Base-by-base conservation (phyloP, 1,284 basidiomycete genomes). In the Afroboletus lepidellus region DNA sequence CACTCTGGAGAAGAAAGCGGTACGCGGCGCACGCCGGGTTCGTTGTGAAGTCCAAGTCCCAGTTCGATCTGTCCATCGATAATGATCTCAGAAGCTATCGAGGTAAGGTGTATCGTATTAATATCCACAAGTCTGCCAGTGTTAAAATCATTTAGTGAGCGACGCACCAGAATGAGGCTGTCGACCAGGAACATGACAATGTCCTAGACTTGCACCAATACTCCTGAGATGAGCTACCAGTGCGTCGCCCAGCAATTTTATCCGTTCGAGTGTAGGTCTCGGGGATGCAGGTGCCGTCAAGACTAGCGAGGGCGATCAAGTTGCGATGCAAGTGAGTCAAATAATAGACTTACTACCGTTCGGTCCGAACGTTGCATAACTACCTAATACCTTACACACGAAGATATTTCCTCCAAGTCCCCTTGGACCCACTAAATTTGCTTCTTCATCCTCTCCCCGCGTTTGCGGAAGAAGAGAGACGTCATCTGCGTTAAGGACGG, bases 381-480 rank as follows among this genome's bases (percentile, higher is more conserved):
- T 81, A 2, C 83, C 81, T 0, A 85, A 77, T 20, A 86, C 69
- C 70, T 90, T 89, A 72, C 86, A 87, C 3, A 85, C 82, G 15
- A 88, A 67, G 13, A 86, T 79, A 32, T 85, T 87, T 5, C 82
- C 84, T 0, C 78, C 83, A 3, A 87, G 71, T 21, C 83, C 83
- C 53, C 83, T 65, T 9, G 79, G 71, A 4, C 81, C 82, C 3
- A 81, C 79, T 15, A 79, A 56, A 34, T 57, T 63, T 24, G 15
- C 30, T 11, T 68, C 67, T 29, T 59, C 61, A 5, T 47, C 41
- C 16, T 24, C 38, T 29, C 44, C 49, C 33, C 23, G 50, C 8
- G 53, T 36, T 23, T 53, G 55, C 42, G 45, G 72, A 60, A 64
- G 81, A 71, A 66, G 78, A 60, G 76, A 77, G 5, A 87, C 82